phyloP scores from a whole-genome alignment of 2,329 filamentous ascomycete species.

The Chalara sp. region DNA sequence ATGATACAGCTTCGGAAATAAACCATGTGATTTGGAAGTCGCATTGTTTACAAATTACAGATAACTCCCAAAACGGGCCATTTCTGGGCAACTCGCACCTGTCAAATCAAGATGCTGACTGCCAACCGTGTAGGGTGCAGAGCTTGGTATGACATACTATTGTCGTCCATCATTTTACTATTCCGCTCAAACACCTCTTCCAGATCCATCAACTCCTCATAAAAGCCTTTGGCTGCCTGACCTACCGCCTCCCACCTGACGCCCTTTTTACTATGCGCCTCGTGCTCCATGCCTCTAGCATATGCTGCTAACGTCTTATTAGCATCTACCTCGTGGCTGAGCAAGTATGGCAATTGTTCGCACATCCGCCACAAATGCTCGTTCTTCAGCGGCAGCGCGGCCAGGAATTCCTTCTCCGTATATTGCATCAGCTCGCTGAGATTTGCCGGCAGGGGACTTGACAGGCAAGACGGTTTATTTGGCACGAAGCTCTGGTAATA shows the following conservation, averaged over 20 bases:
- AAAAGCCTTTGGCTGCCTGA: slow-evolving; percentile 2
- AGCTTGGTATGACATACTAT: background rate
- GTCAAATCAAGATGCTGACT: background rate
- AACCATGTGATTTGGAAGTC: too few relatives aligned
- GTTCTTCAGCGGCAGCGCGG: slow-evolving; percentile 35
- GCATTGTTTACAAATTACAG: too few relatives aligned
- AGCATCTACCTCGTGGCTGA: slow-evolving; percentile 36
- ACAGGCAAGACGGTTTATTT: slow-evolving; percentile 36
- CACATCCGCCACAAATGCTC: slow-evolving; percentile 38
- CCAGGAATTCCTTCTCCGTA: slow-evolving; percentile 7
- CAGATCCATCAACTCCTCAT: background rate
- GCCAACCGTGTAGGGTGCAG: background rate
- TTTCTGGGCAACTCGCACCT: too few relatives aligned
- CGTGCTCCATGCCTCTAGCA: background rate
- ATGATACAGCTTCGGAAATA: too few relatives aligned
- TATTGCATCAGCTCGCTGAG: slow-evolving; percentile 1
- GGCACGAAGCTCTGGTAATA: slow-evolving; percentile 43
- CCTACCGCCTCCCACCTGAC: background rate
- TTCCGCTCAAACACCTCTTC: slow-evolving; percentile 1
- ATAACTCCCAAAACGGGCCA: too few relatives aligned
- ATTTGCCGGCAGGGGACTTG: slow-evolving; percentile 25
- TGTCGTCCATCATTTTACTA: background rate
- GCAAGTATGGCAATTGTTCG: slow-evolving; percentile 37
- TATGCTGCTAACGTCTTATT: slow-evolving; percentile 30
- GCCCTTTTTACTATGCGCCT: background rate